phyloP scores from a whole-genome alignment of 176 grass and related monocot genomes.

The Rhynchospora breviuscula region DNA sequence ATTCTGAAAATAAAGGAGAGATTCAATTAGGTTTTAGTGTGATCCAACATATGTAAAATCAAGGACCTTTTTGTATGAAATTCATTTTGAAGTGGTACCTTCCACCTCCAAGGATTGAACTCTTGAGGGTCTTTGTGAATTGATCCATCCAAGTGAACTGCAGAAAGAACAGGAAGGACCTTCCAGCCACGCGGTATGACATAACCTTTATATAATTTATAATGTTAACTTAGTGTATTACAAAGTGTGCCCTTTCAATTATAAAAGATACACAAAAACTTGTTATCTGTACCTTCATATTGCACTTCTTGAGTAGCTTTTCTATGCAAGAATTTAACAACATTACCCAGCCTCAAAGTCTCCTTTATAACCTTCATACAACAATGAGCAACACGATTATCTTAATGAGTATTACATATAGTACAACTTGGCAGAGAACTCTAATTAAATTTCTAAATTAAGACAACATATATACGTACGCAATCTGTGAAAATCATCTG shows the following conservation, averaged over 20 bases:
- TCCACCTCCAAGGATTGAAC: slow-evolving; percentile 49
- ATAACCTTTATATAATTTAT: slow-evolving; percentile 26
- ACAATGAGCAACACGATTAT: not conserved
- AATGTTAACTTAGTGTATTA: not conserved
- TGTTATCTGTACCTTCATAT: slow-evolving; percentile 31
- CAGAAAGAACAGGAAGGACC: slow-evolving; percentile 27
- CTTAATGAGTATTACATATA: not conserved
- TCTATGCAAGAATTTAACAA: slow-evolving; percentile 40
- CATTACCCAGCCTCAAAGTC: slow-evolving; percentile 34
- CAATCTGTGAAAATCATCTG: slow-evolving; percentile 34
- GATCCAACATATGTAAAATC: not conserved
- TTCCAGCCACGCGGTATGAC: slow-evolving; percentile 38
- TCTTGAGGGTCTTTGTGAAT: slow-evolving; percentile 23
- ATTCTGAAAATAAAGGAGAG: not conserved
- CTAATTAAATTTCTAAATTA: not conserved
- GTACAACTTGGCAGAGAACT: not conserved
- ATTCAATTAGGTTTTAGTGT: not conserved
- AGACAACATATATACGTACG: slow-evolving; percentile 2
- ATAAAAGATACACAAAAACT: not conserved
- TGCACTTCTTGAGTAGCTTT: slow-evolving; percentile 30
- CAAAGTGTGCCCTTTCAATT: not conserved
- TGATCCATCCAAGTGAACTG: slow-evolving; percentile 34
- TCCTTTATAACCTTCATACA: slow-evolving; percentile 32
- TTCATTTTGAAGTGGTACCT: not conserved
- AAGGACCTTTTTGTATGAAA: not conserved